Conservation (phyloP, 305 asterid genomes). For the Fraxinus nigra region DNA sequence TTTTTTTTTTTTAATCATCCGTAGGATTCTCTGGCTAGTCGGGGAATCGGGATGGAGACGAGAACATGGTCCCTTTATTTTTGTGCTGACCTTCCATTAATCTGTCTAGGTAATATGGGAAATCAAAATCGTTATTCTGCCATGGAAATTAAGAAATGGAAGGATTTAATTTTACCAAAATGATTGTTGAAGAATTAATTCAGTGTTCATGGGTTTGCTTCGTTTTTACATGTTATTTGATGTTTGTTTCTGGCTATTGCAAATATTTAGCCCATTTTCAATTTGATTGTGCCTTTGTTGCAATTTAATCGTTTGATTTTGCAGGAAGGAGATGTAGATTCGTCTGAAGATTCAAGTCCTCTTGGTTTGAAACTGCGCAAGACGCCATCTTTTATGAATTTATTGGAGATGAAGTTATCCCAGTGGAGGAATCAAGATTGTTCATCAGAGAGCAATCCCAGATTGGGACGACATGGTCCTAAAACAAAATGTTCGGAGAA, state of each 20-base stretch:
- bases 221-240: not conserved
- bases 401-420: constrained; percentile 24
- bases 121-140: not conserved
- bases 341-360: constrained; percentile 18
- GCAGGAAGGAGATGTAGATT: constrained; percentile 28
- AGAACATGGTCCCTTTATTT: not conserved
- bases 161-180: not conserved
- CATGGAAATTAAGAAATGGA: not conserved
- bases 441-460: not conserved
- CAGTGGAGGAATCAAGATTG: not conserved
- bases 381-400: constrained; percentile 41
- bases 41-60: not conserved
- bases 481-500: constrained; percentile 31
- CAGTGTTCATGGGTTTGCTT: not conserved
- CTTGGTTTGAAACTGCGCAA: constrained; percentile 42
- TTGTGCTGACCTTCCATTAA: too few relatives aligned
- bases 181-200: not conserved
- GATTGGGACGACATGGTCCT: not conserved
- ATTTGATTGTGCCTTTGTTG: not conserved
- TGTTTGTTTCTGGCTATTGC: not conserved
- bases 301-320: not conserved
- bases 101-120: not conserved
- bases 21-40: not conserved
- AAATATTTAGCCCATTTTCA: not conserved
- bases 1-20: not conserved